Evolutionary conservation across 2,329 filamentous ascomycete genomes (phyloP).

Genomic region (Incumbomyces delicatus): DNA sequence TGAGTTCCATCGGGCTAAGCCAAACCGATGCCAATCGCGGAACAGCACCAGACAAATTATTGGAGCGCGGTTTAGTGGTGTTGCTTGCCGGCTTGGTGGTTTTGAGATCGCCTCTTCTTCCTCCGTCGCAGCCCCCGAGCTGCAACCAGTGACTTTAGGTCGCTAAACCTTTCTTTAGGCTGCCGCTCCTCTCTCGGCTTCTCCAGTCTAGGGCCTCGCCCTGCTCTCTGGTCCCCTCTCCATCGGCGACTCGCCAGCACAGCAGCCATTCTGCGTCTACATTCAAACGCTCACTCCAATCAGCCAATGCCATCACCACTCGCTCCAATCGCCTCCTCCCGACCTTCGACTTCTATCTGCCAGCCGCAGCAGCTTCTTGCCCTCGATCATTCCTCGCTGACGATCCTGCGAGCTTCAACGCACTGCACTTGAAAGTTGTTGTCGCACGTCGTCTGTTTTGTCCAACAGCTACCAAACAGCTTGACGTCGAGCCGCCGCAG

Average conservation of each 20-base stretch:
- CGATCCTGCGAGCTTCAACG: background rate
- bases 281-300: background rate
- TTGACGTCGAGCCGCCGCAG: no score
- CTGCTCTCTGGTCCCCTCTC: conserved; percentile 1
- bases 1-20: background rate
- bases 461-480: background rate
- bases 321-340: conserved; percentile 2
- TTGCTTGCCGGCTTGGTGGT: background rate
- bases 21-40: background rate
- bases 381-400: background rate
- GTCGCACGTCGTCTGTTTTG: background rate
- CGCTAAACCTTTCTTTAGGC: conserved; percentile 6
- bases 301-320: conserved; percentile 1
- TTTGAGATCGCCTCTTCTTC: background rate
- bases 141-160: background rate
- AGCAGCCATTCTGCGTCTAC: background rate
- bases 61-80: background rate
- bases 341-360: background rate
- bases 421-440: background rate
- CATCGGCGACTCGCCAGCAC: background rate
- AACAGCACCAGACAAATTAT: background rate
- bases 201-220: background rate
- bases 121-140: background rate
- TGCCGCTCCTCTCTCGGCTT: background rate
- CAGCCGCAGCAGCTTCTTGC: conserved; percentile 3